A percentile compares a stretch with the other conserved stretches of the same genome.
Conservation (phyloP, 169 alveolate species). For the Cryptosporidium muris region DNA sequence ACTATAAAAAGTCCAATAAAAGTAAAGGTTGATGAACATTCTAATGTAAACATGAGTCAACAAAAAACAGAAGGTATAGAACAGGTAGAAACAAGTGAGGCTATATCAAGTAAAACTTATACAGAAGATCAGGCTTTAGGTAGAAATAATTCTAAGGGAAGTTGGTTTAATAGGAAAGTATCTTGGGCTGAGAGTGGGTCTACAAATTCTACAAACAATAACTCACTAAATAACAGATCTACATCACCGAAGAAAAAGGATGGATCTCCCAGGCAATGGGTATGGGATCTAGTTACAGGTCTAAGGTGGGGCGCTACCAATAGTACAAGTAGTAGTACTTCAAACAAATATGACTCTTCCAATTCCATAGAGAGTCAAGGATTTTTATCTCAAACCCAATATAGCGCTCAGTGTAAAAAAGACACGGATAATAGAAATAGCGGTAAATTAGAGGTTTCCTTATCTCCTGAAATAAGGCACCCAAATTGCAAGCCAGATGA, state of each 20-base stretch:
- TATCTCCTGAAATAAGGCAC: slow-evolving; percentile 14
- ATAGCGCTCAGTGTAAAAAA: no score
- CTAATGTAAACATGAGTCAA: background rate
- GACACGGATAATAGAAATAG: background rate
- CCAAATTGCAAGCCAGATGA: background rate
- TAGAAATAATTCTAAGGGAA: slow-evolving; percentile 1
- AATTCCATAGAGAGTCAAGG: no score
- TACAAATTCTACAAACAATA: background rate
- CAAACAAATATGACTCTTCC: background rate
- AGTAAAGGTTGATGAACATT: background rate
- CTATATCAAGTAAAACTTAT: background rate
- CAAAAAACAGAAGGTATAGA: background rate
- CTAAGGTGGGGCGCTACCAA: slow-evolving; percentile 44
- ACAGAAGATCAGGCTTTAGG: background rate
- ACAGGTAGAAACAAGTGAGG: background rate
- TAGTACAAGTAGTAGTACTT: slow-evolving; percentile 1
- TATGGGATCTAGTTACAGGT: slow-evolving; percentile 69
- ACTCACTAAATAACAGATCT: background rate
- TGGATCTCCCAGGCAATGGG: slow-evolving; percentile 70
- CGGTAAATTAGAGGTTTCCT: background rate
- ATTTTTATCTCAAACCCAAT: no score
- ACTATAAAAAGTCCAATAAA: background rate
- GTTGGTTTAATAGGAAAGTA: slow-evolving; percentile 58
- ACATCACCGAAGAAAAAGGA: slow-evolving; percentile 22
- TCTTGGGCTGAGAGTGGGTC: slow-evolving; percentile 21